Evolutionary conservation across 352 stramenopile species (phyloP).

Genomic region (Pythium insidiosum): DNA sequence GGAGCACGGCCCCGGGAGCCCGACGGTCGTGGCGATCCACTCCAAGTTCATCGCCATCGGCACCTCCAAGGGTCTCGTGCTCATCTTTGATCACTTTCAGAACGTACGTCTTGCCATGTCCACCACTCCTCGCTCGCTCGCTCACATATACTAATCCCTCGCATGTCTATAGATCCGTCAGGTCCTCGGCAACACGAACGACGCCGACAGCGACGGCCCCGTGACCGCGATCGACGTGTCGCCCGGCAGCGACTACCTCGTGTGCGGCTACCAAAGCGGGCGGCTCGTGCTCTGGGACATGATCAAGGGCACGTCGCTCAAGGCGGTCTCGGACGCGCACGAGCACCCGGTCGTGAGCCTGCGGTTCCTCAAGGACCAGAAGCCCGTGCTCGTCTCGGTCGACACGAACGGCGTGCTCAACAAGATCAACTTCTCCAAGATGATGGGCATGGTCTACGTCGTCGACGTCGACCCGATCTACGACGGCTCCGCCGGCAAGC

Average conservation of each 20-base stretch:
- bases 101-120: constrained; percentile 44
- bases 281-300: constrained; percentile 95
- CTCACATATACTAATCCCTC: background rate
- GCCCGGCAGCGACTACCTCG: constrained; percentile 82
- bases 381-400: constrained; percentile 74
- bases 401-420: constrained; percentile 91
- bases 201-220: constrained; percentile 60
- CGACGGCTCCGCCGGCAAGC: constrained; percentile 89
- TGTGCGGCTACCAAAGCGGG: constrained; percentile 91
- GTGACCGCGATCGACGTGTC: constrained; percentile 88
- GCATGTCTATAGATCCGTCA: constrained; percentile 54
- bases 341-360: constrained; percentile 85
- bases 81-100: constrained; percentile 97
- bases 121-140: background rate
- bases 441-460: constrained; percentile 92
- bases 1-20: constrained; percentile 84
- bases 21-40: constrained; percentile 92
- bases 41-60: constrained; percentile 97
- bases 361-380: constrained; percentile 82
- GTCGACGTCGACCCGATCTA: constrained; percentile 93
- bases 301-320: constrained; percentile 90
- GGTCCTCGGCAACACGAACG: constrained; percentile 81
- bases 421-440: constrained; percentile 92
- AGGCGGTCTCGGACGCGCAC: constrained; percentile 85
- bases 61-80: constrained; percentile 90